Percentiles rank a stretch among this genome's conserved stretches.
Evolutionary conservation across 2,329 filamentous ascomycete species (phyloP).

Genomic region (Eurotiales sp.): DNA sequence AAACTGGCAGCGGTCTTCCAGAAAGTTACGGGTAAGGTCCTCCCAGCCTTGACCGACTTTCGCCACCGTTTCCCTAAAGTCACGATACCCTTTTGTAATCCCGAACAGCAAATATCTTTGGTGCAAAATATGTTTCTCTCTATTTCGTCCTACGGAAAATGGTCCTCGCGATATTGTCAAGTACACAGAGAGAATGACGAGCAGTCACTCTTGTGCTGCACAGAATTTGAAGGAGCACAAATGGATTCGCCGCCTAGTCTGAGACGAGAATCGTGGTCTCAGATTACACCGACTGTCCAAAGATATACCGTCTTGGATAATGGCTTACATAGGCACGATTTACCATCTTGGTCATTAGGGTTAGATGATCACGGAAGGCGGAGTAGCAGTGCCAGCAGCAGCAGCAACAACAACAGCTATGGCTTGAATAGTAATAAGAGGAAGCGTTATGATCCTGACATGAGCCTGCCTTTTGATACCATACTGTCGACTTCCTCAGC

Average conservation of each 20-base stretch:
- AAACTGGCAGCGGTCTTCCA: too few species aligned
- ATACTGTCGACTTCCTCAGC: constrained; percentile 1
- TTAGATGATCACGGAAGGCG: too few species aligned
- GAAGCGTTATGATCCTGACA: neutral
- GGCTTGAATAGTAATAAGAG: neutral
- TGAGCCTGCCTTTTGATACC: neutral
- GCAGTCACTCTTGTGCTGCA: neutral
- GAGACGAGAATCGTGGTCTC: neutral
- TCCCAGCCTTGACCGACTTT: too few species aligned
- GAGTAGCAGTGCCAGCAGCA: neutral
- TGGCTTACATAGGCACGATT: neutral
- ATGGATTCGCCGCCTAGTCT: neutral
- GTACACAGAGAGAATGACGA: neutral
- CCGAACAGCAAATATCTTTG: too few species aligned
- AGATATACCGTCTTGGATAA: neutral
- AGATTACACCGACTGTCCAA: neutral
- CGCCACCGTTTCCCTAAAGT: neutral
- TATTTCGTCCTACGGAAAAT: neutral
- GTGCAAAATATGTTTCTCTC: neutral
- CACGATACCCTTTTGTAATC: neutral
- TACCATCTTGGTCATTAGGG: neutral
- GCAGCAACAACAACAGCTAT: neutral
- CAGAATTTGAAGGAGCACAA: neutral
- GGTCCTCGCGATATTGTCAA: neutral
- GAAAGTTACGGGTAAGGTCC: too few species aligned